Evolutionary conservation across 164 flowering plant genomes (phyloP).

Genomic region (Berberis vulgaris): DNA sequence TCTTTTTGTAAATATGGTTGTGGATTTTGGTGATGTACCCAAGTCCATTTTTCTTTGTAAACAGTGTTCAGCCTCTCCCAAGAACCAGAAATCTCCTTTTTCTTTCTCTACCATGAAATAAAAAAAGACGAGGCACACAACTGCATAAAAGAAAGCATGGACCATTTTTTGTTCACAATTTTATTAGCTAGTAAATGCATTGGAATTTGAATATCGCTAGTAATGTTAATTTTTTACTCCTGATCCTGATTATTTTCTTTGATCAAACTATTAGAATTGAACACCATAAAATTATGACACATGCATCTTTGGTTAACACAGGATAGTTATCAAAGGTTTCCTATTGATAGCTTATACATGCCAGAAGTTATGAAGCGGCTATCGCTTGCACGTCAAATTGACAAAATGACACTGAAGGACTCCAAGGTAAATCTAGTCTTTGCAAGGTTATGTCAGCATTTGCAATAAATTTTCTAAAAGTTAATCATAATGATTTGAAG

Average conservation of each 20-base stretch:
- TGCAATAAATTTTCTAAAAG: neutral
- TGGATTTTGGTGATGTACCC: too few relatives aligned
- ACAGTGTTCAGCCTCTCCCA: too few relatives aligned
- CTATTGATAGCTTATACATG: slow-evolving; percentile 73
- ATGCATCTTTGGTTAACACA: slow-evolving; percentile 17
- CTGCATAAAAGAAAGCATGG: neutral
- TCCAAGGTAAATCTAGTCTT: slow-evolving; percentile 47
- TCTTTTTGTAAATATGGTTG: too few relatives aligned
- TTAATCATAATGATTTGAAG: too few relatives aligned
- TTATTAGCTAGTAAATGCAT: neutral
- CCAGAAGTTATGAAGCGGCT: slow-evolving; percentile 66
- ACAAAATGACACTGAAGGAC: slow-evolving; percentile 56
- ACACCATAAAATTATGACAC: neutral
- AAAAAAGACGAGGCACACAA: neutral
- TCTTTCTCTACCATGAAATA: neutral
- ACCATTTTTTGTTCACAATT: neutral
- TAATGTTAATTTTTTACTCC: neutral
- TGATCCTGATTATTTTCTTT: neutral
- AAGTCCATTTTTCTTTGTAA: too few relatives aligned
- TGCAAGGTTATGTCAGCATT: neutral
- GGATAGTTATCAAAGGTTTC: slow-evolving; percentile 80
- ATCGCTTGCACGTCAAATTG: slow-evolving; percentile 92
- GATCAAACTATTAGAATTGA: neutral
- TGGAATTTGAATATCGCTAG: neutral
- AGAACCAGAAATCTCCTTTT: too few relatives aligned